Base-by-base conservation (phyloP, 108 stramenopile genomes). In the Discostella stelligeroides region DNA sequence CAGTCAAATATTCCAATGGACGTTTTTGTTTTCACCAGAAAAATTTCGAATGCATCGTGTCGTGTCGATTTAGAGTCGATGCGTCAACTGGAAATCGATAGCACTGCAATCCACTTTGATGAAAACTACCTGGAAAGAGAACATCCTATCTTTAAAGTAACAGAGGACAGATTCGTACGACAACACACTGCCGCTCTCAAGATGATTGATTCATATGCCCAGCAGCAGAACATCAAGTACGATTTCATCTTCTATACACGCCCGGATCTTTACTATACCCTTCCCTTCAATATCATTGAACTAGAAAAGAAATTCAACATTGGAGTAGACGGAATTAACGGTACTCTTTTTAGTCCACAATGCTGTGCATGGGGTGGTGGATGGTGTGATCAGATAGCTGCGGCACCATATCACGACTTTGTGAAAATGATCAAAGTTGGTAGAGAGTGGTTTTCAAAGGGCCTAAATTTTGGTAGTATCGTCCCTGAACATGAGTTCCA, bases 1-100 rank as follows among this genome's bases (percentile, higher is more conserved):
- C 64, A 66, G 54, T 37, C 64, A 6, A 49, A 51, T 54, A 29
- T 34, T 30, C 64, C 64, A 8, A 66, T 66, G 64, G 64, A 66
- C 53, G 64, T 66, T 6, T 66, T 66, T 24, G n/a, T 21, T 20
- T 64, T 30, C 18, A 59, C 58, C 28, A n/a, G n/a, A n/a, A 12
- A n/a, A 6, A 20, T 13, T n/a, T 15, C 21, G n/a, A 60, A 60
- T 60, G 29, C 60, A 7, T 40, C 39, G 21, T 40, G 7, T 20
- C 23, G 40, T 41, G 38, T 20, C 18, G 24, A 17, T 20, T 5
- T 42, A 20, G n/a, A n/a, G n/a, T 60, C 60, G 41, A 14, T 12
- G 18, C 39, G 8, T 0, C 60, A 41, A 13, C 17, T 60, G 24
- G 38, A 40, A 40, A 42, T 24, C 39, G 60, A 60, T 18, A 60